Percentiles rank a stretch among this genome's conserved stretches.
Conservation (phyloP, 176 grass and related monocot species). For the Stipa capillata region DNA sequence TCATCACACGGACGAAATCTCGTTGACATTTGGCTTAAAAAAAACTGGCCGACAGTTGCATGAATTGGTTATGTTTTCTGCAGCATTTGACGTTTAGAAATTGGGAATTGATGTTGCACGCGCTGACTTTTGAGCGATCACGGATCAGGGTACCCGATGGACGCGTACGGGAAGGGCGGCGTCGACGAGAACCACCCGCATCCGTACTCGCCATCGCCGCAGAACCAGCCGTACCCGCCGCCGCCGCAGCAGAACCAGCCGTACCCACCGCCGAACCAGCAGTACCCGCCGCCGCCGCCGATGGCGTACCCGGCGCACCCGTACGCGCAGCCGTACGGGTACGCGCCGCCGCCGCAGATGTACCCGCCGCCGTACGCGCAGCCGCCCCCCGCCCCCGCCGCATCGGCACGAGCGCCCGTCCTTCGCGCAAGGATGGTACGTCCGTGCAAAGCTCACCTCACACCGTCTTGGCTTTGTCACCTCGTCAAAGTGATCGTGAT, state of each 20-base stretch:
- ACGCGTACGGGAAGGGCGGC: conserved; percentile 6
- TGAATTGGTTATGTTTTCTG: background rate
- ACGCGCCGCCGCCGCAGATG: conserved; percentile 34
- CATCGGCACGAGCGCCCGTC: conserved; percentile 19
- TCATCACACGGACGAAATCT: background rate
- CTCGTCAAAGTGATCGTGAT: background rate
- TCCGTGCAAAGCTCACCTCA: background rate
- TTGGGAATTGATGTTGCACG: no score
- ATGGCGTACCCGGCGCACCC: conserved; percentile 24
- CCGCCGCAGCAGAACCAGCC: background rate
- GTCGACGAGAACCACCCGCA: background rate
- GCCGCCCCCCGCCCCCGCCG: conserved; percentile 41
- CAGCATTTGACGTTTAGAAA: background rate
- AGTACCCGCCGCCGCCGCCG: conserved; percentile 18
- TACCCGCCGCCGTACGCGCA: conserved; percentile 44
- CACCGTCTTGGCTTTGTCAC: no score
- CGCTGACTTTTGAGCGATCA: no score
- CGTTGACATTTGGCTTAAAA: background rate
- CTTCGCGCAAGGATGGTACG: conserved; percentile 42
- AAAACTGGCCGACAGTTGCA: background rate
- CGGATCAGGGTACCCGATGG: conserved; percentile 37
- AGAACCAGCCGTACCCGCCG: background rate
- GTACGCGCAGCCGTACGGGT: conserved; percentile 32
- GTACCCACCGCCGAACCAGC: background rate
- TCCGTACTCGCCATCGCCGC: background rate